A percentile compares a stretch with the other conserved stretches of the same genome.
These are phyloP conservation scores for Hyphopichia fennica DNA, from an alignment of 1,139 yeast species.

Conservation along the genomic window DNA sequence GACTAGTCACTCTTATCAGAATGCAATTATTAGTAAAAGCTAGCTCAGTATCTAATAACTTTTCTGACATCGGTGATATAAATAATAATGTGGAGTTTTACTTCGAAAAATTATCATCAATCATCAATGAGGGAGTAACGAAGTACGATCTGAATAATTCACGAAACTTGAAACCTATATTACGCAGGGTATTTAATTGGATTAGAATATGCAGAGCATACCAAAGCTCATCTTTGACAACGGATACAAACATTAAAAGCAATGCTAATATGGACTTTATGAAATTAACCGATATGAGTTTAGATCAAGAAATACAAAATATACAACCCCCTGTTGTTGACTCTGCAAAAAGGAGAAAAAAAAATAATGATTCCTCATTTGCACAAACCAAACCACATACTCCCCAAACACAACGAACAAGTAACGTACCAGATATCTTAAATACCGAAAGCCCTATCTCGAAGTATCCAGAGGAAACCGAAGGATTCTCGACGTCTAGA, in stretches of 20 bases:
- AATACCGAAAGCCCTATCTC: background rate
- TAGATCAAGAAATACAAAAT: conserved; percentile 47
- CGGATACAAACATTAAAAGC: background rate
- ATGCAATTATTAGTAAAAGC: conserved; percentile 45
- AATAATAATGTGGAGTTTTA: conserved; percentile 33
- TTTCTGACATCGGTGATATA: conserved; percentile 11
- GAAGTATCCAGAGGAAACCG: background rate
- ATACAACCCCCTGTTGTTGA: conserved; percentile 42
- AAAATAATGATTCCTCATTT: conserved; percentile 5
- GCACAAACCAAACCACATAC: background rate
- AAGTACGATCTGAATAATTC: conserved; percentile 37
- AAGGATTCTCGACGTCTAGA: background rate
- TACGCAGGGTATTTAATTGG: conserved; percentile 48
- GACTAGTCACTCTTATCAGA: conserved; percentile 48
- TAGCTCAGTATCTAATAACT: conserved; percentile 18
- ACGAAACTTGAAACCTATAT: conserved; percentile 41
- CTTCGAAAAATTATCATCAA: conserved; percentile 27
- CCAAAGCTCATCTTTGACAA: conserved; percentile 5
- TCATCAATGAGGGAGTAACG: conserved; percentile 23
- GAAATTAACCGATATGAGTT: conserved; percentile 43
- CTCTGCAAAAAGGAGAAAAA: too few relatives aligned
- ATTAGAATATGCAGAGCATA: conserved; percentile 40
- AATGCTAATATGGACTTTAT: conserved; percentile 26
- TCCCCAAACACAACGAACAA: background rate
- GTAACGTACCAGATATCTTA: background rate